Evolutionary conservation across 345 rosid genomes (phyloP).

Genomic region (Euclidium syriacum): DNA sequence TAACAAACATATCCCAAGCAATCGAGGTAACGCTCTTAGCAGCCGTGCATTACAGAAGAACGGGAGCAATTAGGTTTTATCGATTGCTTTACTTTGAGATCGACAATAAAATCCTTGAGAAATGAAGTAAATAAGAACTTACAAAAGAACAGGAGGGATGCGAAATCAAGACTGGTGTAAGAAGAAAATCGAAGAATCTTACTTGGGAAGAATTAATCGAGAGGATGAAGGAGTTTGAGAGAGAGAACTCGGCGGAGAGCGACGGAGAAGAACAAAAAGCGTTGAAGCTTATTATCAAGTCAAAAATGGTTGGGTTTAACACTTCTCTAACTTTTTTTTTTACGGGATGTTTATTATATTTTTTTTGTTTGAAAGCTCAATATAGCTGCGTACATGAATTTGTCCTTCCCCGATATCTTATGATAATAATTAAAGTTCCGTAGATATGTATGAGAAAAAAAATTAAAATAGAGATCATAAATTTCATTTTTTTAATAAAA

Average conservation of each 20-base stretch:
- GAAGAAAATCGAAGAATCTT: slow-evolving; percentile 1
- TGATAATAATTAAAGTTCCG: too few relatives aligned
- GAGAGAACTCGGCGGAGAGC: slow-evolving; percentile 15
- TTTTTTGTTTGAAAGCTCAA: not conserved
- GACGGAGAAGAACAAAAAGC: slow-evolving; percentile 1
- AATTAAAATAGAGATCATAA: too few relatives aligned
- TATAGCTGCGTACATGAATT: not conserved
- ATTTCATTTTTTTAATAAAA: too few relatives aligned
- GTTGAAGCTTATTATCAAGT: slow-evolving; percentile 2
- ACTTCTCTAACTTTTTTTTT: not conserved
- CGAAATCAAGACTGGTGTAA: not conserved
- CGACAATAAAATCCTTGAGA: not conserved
- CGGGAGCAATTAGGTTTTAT: not conserved
- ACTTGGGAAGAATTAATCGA: not conserved
- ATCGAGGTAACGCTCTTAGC: not conserved
- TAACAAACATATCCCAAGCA: not conserved
- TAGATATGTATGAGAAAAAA: too few relatives aligned
- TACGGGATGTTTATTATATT: too few relatives aligned
- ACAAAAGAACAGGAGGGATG: not conserved
- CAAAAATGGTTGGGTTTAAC: slow-evolving; percentile 20
- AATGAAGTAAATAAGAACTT: not conserved
- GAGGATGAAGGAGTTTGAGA: not conserved
- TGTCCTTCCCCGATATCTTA: not conserved
- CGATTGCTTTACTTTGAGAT: not conserved
- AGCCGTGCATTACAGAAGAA: not conserved